Percentiles rank a stretch among this genome's conserved stretches.
Conservation (phyloP, 2,329 filamentous ascomycete genomes). For the Erysiphe neolycopersici region DNA sequence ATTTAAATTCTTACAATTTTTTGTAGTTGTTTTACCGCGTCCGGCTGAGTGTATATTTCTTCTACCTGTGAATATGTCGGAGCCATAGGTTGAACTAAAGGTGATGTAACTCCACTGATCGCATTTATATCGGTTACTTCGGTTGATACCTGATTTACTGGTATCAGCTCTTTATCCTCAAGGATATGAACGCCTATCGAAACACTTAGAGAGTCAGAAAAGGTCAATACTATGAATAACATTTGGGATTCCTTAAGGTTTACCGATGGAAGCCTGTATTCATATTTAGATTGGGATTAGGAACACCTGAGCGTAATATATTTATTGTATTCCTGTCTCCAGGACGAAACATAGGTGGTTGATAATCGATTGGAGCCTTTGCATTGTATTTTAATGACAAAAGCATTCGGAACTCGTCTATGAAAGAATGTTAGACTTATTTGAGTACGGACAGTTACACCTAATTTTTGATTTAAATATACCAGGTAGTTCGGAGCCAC, state of each 20-base stretch:
- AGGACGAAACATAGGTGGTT: slow-evolving; percentile 5
- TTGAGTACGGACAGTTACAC: background rate
- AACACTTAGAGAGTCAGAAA: slow-evolving; percentile 1
- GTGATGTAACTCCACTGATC: background rate
- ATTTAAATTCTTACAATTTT: slow-evolving; percentile 1
- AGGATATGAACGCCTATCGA: slow-evolving; percentile 1
- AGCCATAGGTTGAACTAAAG: background rate
- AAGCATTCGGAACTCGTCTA: slow-evolving; percentile 1
- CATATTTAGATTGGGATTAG: slow-evolving; percentile 1
- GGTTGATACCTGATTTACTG: background rate
- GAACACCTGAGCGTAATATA: slow-evolving; percentile 1
- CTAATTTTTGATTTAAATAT: background rate
- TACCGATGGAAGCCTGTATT: slow-evolving; percentile 4
- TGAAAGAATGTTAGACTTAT: background rate
- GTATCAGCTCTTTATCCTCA: background rate
- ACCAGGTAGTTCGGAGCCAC: background rate
- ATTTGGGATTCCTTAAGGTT: background rate
- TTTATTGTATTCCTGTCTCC: slow-evolving; percentile 1
- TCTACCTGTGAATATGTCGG: background rate
- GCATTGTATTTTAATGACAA: slow-evolving; percentile 6
- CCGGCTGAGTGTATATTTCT: slow-evolving; percentile 1
- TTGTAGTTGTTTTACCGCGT: slow-evolving; percentile 1
- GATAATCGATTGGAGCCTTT: slow-evolving; percentile 3
- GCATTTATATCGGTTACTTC: background rate
- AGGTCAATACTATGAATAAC: background rate